These are phyloP conservation scores for Fusarium humuli DNA, from an alignment of 2,329 filamentous ascomycete species.

Conservation along the genomic window DNA sequence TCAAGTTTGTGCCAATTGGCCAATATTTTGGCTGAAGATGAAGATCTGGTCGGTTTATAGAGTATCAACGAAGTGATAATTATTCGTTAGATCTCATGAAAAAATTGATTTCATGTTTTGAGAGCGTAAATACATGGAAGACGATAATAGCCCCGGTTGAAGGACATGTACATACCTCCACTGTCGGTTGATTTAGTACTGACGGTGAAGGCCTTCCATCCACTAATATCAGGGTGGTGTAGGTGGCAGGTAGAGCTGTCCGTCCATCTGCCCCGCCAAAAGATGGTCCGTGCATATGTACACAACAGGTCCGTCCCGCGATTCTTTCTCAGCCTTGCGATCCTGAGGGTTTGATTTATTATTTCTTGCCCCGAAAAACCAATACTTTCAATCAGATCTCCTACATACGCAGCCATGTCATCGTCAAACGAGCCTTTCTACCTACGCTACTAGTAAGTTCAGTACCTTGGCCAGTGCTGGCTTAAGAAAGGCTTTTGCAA, in stretches of 20 bases:
- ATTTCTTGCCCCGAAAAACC: slow-evolving; percentile 10
- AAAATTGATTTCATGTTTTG: background rate
- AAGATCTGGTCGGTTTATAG: background rate
- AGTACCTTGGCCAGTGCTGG: background rate
- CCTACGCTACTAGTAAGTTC: slow-evolving; percentile 91
- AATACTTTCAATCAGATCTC: background rate
- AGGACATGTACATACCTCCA: background rate
- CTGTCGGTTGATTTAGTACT: background rate
- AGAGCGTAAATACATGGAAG: background rate
- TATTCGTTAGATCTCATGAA: background rate
- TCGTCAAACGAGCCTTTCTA: slow-evolving; percentile 87
- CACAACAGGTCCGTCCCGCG: slow-evolving; percentile 39
- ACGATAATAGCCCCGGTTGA: background rate
- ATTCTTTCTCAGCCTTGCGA: slow-evolving; percentile 45
- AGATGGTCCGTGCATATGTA: slow-evolving; percentile 33
- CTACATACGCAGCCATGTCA: slow-evolving; percentile 64
- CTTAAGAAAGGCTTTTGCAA: background rate
- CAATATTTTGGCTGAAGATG: background rate
- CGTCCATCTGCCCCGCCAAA: slow-evolving; percentile 44
- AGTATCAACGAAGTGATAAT: background rate
- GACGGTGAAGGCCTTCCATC: background rate
- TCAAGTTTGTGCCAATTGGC: background rate
- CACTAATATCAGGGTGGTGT: background rate
- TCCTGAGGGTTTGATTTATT: slow-evolving; percentile 12
- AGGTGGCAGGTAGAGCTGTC: slow-evolving; percentile 17